Conservation (phyloP, 805 yeast genomes). For the Pichia paraexigua region DNA sequence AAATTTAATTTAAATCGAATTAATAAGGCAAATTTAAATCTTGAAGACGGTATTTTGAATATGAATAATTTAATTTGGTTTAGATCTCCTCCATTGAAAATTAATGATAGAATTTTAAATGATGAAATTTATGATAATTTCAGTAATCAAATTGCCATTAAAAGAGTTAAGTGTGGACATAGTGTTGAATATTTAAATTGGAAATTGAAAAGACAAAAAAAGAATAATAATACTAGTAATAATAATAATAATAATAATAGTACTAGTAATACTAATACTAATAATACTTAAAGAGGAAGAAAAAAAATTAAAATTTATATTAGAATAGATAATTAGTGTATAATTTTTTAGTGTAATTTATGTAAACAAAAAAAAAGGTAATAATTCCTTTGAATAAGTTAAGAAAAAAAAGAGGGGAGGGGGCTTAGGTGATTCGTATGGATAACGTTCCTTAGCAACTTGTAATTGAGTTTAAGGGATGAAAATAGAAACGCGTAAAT, state of each 20-base stretch:
- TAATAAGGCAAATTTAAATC: neutral
- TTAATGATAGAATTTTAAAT: slow-evolving; percentile 33
- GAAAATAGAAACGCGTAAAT: no score
- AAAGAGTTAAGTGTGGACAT: slow-evolving; percentile 50
- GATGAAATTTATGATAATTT: slow-evolving; percentile 11
- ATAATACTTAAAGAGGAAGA: no score
- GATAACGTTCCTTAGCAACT: no score
- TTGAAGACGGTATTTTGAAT: slow-evolving; percentile 1
- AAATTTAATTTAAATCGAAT: slow-evolving; percentile 25
- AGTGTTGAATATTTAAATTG: slow-evolving; percentile 66
- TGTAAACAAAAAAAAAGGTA: neutral
- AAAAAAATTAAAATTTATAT: neutral
- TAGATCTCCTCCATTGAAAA: slow-evolving; percentile 53
- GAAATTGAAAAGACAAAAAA: slow-evolving; percentile 25
- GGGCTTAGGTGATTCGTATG: neutral
- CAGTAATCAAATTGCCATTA: slow-evolving; percentile 17
- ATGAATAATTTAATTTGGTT: slow-evolving; percentile 49
- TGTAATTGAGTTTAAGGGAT: no score
- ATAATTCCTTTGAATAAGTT: no score
- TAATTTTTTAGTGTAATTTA: slow-evolving; percentile 1
- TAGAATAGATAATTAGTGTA: neutral
- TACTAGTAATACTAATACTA: neutral
- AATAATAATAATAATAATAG: neutral
- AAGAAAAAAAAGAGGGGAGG: no score
- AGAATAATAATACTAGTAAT: neutral